Conservation (phyloP, 495 filamentous ascomycete species). For the Monascus purpureus region DNA sequence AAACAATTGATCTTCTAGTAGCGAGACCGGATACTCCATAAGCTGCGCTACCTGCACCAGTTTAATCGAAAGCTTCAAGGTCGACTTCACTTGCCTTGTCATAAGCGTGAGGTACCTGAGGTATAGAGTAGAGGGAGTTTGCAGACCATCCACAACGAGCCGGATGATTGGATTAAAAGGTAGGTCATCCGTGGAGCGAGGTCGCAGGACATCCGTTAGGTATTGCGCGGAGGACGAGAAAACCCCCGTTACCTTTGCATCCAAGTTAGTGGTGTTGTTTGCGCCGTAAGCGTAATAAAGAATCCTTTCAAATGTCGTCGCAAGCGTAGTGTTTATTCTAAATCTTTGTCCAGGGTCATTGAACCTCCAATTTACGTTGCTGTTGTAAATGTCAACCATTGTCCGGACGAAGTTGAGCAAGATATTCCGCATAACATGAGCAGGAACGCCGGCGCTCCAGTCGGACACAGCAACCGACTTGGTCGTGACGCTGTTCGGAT, state of each 20-base stretch:
- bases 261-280: constrained; percentile 40
- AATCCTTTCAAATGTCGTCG: constrained; percentile 54
- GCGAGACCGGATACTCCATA: constrained; percentile 41
- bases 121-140: constrained; percentile 49
- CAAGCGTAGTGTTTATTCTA: constrained; percentile 43
- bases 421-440: constrained; percentile 60
- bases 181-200: constrained; percentile 50
- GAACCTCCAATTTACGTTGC: constrained; percentile 72
- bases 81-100: constrained; percentile 46
- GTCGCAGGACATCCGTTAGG: constrained; percentile 61
- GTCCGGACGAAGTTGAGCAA: constrained; percentile 56
- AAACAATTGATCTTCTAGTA: constrained; percentile 68
- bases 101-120: constrained; percentile 41
- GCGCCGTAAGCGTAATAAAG: constrained; percentile 59
- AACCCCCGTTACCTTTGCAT: constrained; percentile 45
- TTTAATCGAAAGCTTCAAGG: constrained; percentile 50
- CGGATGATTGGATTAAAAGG: constrained; percentile 66
- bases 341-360: constrained; percentile 48
- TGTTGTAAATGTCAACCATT: constrained; percentile 69
- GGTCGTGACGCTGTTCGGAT: constrained; percentile 33
- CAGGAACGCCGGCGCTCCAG: constrained; percentile 56
- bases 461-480: constrained; percentile 40
- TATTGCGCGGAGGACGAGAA: constrained; percentile 59
- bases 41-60: constrained; percentile 56
- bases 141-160: constrained; percentile 51